phyloP scores from a whole-genome alignment of 768 basidiomycete species.

The Trametes meyenii region DNA sequence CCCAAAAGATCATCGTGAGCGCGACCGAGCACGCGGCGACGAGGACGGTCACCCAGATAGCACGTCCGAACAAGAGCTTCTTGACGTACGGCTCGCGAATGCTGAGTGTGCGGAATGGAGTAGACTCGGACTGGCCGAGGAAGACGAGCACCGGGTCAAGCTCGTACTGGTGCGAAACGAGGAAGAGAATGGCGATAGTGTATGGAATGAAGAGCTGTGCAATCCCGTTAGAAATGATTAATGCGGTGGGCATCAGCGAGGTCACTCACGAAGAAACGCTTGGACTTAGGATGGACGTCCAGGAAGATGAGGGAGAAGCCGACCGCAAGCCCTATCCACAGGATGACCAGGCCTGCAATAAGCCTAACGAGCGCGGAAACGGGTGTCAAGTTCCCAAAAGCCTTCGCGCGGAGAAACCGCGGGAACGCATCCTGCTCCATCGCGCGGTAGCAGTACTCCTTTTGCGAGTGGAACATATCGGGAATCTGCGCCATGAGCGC shows the following conservation, averaged over 20 bases:
- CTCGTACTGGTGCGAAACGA: constrained; percentile 96
- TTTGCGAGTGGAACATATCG: constrained; percentile 96
- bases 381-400: constrained; percentile 97
- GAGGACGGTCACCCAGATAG: constrained; percentile 87
- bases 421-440: constrained; percentile 97
- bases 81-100: constrained; percentile 95
- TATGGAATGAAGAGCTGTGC: constrained; percentile 92
- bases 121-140: constrained; percentile 92
- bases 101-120: constrained; percentile 90
- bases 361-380: constrained; percentile 87
- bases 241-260: not conserved
- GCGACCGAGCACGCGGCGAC: constrained; percentile 77
- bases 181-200: constrained; percentile 83
- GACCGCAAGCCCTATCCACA: constrained; percentile 94
- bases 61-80: constrained; percentile 86
- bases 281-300: constrained; percentile 89
- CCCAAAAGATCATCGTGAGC: constrained; percentile 92
- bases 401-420: constrained; percentile 92
- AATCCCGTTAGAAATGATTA: constrained; percentile 9
- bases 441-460: constrained; percentile 94
- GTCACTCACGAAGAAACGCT: constrained; percentile 88
- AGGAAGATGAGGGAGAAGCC: constrained; percentile 93
- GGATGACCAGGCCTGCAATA: constrained; percentile 76
- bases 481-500: constrained; percentile 86
- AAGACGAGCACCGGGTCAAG: constrained; percentile 96